Evolutionary conservation across 305 asterid species (phyloP).

Genomic region (Fraxinus nigra): DNA sequence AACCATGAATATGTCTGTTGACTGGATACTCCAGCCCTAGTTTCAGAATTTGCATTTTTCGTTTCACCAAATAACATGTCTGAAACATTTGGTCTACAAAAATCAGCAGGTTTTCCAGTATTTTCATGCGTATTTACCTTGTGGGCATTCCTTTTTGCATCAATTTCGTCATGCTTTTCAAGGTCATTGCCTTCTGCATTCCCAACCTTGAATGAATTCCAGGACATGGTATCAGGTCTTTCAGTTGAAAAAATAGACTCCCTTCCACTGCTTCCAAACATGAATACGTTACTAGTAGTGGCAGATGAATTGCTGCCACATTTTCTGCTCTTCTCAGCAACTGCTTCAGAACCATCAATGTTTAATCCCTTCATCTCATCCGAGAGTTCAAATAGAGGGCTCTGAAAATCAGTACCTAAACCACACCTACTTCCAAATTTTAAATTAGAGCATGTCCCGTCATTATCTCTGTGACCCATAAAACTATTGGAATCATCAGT

Average conservation of each 20-base stretch:
- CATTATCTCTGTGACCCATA: conserved; percentile 11
- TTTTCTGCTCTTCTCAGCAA: conserved; percentile 19
- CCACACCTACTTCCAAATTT: conserved; percentile 14
- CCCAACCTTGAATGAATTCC: conserved; percentile 17
- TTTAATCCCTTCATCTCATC: conserved; percentile 40
- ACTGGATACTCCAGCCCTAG: conserved; percentile 13
- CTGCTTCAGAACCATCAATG: conserved; percentile 32
- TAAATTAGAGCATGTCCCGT: conserved; percentile 9
- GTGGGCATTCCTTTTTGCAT: conserved; percentile 8
- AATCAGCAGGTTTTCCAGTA: conserved; percentile 13
- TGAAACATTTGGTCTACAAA: conserved; percentile 10
- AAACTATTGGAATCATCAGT: conserved; percentile 21
- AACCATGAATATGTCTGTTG: conserved; percentile 17
- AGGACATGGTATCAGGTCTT: conserved; percentile 15
- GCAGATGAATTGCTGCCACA: conserved; percentile 12
- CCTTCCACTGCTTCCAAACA: conserved; percentile 36
- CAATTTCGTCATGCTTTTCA: conserved; percentile 14
- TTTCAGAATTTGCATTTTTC: conserved; percentile 10
- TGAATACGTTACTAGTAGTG: conserved; percentile 27
- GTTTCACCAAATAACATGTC: conserved; percentile 6
- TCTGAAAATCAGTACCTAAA: conserved; percentile 26
- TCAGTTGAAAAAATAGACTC: conserved; percentile 24
- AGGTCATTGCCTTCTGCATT: conserved; percentile 12
- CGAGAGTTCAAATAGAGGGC: conserved; percentile 23
- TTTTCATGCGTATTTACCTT: conserved; percentile 12